Percentiles rank a stretch among this genome's conserved stretches.
These are phyloP conservation scores for Jamesozyma jinghongensis DNA, from an alignment of 805 yeast species.

Conservation along the genomic window DNA sequence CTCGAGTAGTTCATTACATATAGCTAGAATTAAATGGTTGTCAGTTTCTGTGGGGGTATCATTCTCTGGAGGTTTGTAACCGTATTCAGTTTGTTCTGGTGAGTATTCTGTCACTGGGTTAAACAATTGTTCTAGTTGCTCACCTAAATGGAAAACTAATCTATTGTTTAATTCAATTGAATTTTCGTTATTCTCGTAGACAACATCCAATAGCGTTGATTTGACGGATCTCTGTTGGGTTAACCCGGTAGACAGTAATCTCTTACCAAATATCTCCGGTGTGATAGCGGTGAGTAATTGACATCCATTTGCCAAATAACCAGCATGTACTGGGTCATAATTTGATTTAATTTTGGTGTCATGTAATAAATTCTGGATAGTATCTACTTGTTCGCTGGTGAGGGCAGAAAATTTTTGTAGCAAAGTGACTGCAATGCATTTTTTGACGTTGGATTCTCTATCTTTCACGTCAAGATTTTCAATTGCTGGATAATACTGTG, in stretches of 20 bases:
- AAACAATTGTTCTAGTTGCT: constrained; percentile 78
- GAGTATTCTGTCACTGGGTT: constrained; percentile 87
- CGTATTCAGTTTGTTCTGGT: constrained; percentile 73
- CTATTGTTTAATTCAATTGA: constrained; percentile 61
- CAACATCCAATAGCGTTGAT: constrained; percentile 60
- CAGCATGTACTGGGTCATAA: constrained; percentile 82
- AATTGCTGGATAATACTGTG: constrained; percentile 73
- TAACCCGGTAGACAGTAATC: constrained; percentile 49
- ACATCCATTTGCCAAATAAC: constrained; percentile 64
- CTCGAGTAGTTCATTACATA: constrained; percentile 56
- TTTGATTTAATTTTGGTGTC: constrained; percentile 20
- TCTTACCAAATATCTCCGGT: constrained; percentile 46
- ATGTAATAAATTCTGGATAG: constrained; percentile 9
- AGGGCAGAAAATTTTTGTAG: constrained; percentile 59
- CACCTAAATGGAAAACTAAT: constrained; percentile 69
- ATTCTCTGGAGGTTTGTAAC: constrained; percentile 52
- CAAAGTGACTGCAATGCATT: constrained; percentile 66
- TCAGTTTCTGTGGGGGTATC: constrained; percentile 19
- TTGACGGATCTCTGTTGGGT: constrained; percentile 40
- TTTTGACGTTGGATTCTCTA: constrained; percentile 51
- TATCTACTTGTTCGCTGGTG: constrained; percentile 21
- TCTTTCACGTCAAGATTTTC: constrained; percentile 48
- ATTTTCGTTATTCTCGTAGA: constrained; percentile 48
- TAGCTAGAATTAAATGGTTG: constrained; percentile 38
- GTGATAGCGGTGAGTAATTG: constrained; percentile 36